Evolutionary conservation across 1,284 basidiomycete genomes (phyloP).

Genomic region (Heimioporus retisporus): DNA sequence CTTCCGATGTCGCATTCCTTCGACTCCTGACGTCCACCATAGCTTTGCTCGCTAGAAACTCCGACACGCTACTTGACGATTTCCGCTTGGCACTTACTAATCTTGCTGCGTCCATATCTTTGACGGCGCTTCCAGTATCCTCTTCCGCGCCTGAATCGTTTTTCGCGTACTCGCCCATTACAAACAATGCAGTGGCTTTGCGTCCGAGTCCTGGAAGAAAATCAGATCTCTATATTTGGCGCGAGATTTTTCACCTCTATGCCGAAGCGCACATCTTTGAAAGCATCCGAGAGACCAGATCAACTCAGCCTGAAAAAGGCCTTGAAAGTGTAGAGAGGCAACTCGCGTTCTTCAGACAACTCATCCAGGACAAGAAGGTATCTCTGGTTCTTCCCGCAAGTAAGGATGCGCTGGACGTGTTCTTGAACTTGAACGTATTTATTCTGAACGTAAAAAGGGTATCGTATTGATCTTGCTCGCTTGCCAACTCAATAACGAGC

Average conservation of each 20-base stretch:
- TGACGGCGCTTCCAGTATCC: conserved; percentile 69
- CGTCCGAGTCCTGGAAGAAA: conserved; percentile 36
- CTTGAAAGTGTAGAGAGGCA: conserved; percentile 81
- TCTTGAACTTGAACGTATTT: conserved; percentile 85
- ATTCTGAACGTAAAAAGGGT: conserved; percentile 91
- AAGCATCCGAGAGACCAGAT: conserved; percentile 66
- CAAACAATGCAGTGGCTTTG: conserved; percentile 52
- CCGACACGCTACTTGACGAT: conserved; percentile 67
- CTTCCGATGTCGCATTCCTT: conserved; percentile 88
- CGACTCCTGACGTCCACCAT: conserved; percentile 81
- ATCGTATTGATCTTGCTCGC: not conserved
- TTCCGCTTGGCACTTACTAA: conserved; percentile 72
- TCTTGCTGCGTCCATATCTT: conserved; percentile 71
- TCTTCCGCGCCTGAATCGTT: conserved; percentile 51
- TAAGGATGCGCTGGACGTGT: conserved; percentile 77
- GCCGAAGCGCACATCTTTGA: conserved; percentile 93
- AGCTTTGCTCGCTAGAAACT: conserved; percentile 73
- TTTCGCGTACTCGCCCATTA: conserved; percentile 57
- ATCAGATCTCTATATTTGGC: conserved; percentile 92
- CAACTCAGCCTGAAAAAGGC: conserved; percentile 78
- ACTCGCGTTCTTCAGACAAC: conserved; percentile 75
- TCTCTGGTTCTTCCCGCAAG: conserved; percentile 76
- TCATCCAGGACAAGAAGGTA: conserved; percentile 66
- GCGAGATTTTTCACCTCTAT: conserved; percentile 92
- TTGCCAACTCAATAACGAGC: not conserved